Base-by-base conservation (phyloP, 2,329 filamentous ascomycete genomes). In the Pseudonectria foliicola region DNA sequence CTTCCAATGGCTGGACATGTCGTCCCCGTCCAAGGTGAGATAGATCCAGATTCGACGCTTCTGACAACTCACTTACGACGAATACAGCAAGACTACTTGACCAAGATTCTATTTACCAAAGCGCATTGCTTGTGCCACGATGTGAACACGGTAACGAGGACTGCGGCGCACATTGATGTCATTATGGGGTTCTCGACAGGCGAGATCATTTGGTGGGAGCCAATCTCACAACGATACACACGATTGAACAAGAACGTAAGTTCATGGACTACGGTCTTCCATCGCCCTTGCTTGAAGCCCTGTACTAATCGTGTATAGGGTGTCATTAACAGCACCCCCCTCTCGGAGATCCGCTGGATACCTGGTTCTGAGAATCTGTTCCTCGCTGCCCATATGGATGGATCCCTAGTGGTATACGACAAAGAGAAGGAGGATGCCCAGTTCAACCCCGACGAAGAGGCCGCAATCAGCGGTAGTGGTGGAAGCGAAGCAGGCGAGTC, bases 171-270 rank as follows among this genome's bases (percentile, higher is more conserved):
- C 54, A 72, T 98, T 27, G 92, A 98, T 56, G 71, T 98, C 13
- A 80, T 95, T 38, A 85, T 98, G 79, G 92, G 92, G 1, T 96
- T 95, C 54, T 95, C 90, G 6, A 93, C 89, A 0, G 88, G 89
- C 26, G 92, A 98, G 59, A 88, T 98, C 31, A 90, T 98, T 43
- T 98, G 92, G 92, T 96, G 92, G 69, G 92, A 98, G 61, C 89
- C 92, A 10, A 85, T 95, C 53, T 90, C 88, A 26, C 90, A 96
- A 53, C 88, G 93, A 56, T 98, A 98, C 60, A 85, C 87, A 3
- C 80, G 92, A 13, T 72, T 98, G 52, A 98, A 98, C 57, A 98
- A 98, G 65, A 96, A 96, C 58, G 82, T 84, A 62, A 49, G 73
- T 44, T 27, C 15, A 25, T 39, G 26, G 37, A 33, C 34, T 21